These are phyloP conservation scores for Akanthomyces muscarius DNA, from an alignment of 2,329 filamentous ascomycete genomes.

Conservation along the genomic window DNA sequence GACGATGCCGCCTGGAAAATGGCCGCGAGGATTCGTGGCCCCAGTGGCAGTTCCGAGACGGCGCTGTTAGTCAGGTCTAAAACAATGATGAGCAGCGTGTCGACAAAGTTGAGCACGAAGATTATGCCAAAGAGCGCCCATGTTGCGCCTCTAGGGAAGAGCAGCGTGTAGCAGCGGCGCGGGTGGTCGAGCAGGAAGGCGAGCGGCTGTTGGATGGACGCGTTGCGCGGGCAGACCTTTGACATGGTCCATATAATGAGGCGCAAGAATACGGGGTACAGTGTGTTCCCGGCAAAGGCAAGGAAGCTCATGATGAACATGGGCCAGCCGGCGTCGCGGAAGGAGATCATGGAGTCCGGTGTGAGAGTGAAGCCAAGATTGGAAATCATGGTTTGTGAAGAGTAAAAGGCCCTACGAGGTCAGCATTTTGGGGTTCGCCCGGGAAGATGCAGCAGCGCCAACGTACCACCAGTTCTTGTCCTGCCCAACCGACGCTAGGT, in stretches of 20 bases:
- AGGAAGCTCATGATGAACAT: conserved; percentile 46
- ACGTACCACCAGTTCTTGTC: too few species aligned
- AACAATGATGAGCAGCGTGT: conserved; percentile 51
- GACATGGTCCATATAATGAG: conserved; percentile 54
- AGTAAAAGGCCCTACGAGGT: too few species aligned
- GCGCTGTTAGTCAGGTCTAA: conserved; percentile 49
- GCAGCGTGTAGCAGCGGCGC: conserved; percentile 57
- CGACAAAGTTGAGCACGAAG: conserved; percentile 49
- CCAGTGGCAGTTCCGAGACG: conserved; percentile 42
- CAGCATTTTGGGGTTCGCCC: too few species aligned
- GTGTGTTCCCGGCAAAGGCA: conserved; percentile 50
- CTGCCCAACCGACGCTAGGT: too few species aligned
- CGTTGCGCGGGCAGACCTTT: conserved; percentile 26
- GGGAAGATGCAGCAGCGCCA: too few species aligned
- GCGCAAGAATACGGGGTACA: conserved; percentile 55
- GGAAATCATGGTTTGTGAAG: not conserved
- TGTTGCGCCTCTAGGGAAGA: conserved; percentile 57
- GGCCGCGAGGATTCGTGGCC: conserved; percentile 49
- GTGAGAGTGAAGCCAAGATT: conserved; percentile 54
- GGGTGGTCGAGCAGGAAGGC: conserved; percentile 59
- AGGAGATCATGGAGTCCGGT: conserved; percentile 50
- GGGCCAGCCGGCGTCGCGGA: conserved; percentile 39
- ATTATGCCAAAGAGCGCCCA: conserved; percentile 53
- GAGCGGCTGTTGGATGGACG: too few species aligned
- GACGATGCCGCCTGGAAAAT: conserved; percentile 54